Conservation (phyloP, 2,329 filamentous ascomycete species). For the Neofusicoccum ribis region DNA sequence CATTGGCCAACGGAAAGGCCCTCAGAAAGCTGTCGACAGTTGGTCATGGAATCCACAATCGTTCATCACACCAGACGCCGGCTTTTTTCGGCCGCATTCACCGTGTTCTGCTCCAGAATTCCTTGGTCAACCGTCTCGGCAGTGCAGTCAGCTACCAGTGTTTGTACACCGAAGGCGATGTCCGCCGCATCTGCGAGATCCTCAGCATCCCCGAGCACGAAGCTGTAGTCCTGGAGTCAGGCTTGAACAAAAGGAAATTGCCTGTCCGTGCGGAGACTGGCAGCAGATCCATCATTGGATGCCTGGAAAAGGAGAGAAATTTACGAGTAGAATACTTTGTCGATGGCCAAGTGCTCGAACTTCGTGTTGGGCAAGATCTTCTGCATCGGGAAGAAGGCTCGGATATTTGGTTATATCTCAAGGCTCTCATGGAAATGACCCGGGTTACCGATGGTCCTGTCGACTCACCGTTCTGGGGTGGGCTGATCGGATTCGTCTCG, state of each 20-base stretch:
- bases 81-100: not conserved
- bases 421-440: slow-evolving; percentile 35
- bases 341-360: slow-evolving; percentile 29
- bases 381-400: slow-evolving; percentile 29
- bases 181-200: slow-evolving; percentile 29
- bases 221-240: slow-evolving; percentile 51
- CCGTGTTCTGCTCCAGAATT: not conserved
- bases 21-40: not conserved
- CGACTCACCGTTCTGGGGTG: slow-evolving; percentile 68
- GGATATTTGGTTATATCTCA: slow-evolving; percentile 43
- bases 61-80: not conserved
- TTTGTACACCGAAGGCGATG: not conserved
- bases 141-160: not conserved
- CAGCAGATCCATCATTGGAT: slow-evolving; percentile 71
- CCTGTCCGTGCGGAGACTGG: slow-evolving; percentile 54
- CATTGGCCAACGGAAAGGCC: not conserved
- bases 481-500: slow-evolving; percentile 79
- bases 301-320: slow-evolving; percentile 55
- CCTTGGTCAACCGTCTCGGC: not conserved
- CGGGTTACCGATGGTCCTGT: slow-evolving; percentile 32
- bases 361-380: slow-evolving; percentile 31
- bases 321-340: slow-evolving; percentile 38
- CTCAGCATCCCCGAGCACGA: slow-evolving; percentile 37
- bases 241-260: slow-evolving; percentile 24
- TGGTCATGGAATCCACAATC: not conserved